Percentiles rank a stretch among this genome's conserved stretches.
Conservation (phyloP, 495 filamentous ascomycete genomes). For the Peziza echinospora region DNA sequence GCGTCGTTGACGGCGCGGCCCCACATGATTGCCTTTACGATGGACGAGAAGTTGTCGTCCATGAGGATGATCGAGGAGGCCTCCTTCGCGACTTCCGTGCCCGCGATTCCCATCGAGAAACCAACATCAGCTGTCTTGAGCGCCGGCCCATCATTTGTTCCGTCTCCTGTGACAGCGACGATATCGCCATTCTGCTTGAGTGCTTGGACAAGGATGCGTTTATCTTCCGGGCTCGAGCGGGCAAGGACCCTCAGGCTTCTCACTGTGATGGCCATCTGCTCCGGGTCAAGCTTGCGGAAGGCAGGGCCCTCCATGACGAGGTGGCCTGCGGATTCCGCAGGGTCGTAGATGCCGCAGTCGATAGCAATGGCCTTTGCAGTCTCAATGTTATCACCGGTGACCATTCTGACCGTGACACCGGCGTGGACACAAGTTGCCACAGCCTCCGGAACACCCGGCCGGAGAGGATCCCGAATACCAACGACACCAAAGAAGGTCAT, state of each 20-base stretch:
- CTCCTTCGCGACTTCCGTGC: conserved; percentile 86
- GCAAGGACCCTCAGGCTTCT: conserved; percentile 64
- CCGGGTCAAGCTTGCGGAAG: conserved; percentile 54
- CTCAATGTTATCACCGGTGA: conserved; percentile 66
- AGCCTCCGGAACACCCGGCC: conserved; percentile 54
- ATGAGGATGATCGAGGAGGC: conserved; percentile 80
- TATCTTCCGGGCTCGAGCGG: conserved; percentile 73
- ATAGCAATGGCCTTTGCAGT: conserved; percentile 65
- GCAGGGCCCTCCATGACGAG: conserved; percentile 65
- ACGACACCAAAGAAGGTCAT: conserved; percentile 63
- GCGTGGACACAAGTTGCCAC: conserved; percentile 53
- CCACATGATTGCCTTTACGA: conserved; percentile 78
- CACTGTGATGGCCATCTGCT: conserved; percentile 47
- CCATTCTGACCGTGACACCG: conserved; percentile 74
- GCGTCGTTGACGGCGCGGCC: conserved; percentile 79
- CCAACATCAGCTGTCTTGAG: conserved; percentile 71
- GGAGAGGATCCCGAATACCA: conserved; percentile 75
- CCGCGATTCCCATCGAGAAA: conserved; percentile 82
- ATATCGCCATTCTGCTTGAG: conserved; percentile 56
- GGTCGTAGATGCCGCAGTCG: conserved; percentile 54
- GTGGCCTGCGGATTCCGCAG: conserved; percentile 31
- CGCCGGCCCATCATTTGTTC: conserved; percentile 76
- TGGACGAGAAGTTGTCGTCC: conserved; percentile 78
- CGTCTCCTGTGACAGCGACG: conserved; percentile 76
- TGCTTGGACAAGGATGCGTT: conserved; percentile 52